A percentile compares a stretch with the other conserved stretches of the same genome.
Evolutionary conservation across 352 stramenopile species (phyloP).

Genomic region (Phytophthora sp.): DNA sequence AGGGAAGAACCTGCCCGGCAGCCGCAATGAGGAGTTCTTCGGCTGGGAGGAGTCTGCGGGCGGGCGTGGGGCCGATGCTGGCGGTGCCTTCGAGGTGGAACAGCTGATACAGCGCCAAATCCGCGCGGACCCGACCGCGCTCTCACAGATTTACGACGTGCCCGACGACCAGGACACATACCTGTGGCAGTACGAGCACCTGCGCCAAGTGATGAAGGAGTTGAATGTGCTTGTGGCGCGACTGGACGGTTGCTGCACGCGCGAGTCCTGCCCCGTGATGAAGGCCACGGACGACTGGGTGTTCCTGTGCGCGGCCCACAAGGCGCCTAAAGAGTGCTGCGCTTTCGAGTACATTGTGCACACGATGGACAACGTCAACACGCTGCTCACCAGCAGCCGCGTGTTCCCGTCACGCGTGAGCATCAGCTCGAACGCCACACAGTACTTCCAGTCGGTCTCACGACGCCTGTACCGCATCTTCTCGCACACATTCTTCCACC

Average conservation of each 20-base stretch:
- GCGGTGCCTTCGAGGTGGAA: slow-evolving; percentile 75
- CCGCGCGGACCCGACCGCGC: slow-evolving; percentile 59
- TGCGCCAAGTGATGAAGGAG: slow-evolving; percentile 87
- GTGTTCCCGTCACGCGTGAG: slow-evolving; percentile 82
- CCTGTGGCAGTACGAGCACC: slow-evolving; percentile 87
- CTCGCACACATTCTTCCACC: slow-evolving; percentile 87
- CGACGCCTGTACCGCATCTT: slow-evolving; percentile 85
- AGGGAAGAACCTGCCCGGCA: slow-evolving; percentile 79
- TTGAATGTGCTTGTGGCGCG: slow-evolving; percentile 77
- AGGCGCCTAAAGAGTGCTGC: slow-evolving; percentile 81
- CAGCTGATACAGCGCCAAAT: slow-evolving; percentile 81
- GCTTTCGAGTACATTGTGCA: slow-evolving; percentile 89
- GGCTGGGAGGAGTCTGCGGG: slow-evolving; percentile 54
- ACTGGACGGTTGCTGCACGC: slow-evolving; percentile 72
- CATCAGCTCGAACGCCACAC: slow-evolving; percentile 79
- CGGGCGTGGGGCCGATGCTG: slow-evolving; percentile 34
- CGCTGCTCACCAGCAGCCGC: slow-evolving; percentile 80
- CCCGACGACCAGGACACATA: slow-evolving; percentile 84
- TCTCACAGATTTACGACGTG: slow-evolving; percentile 73
- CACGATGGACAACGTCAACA: slow-evolving; percentile 90
- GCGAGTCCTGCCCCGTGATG: slow-evolving; percentile 76
- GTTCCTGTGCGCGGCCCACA: slow-evolving; percentile 85
- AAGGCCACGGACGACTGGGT: slow-evolving; percentile 89
- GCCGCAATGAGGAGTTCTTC: slow-evolving; percentile 84
- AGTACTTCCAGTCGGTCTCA: slow-evolving; percentile 89